Evolutionary conservation across 2,329 filamentous ascomycete genomes (phyloP), one percentile per base, ranked within the genome.

Genomic region (Sclerotinia trifoliorum): DNA sequence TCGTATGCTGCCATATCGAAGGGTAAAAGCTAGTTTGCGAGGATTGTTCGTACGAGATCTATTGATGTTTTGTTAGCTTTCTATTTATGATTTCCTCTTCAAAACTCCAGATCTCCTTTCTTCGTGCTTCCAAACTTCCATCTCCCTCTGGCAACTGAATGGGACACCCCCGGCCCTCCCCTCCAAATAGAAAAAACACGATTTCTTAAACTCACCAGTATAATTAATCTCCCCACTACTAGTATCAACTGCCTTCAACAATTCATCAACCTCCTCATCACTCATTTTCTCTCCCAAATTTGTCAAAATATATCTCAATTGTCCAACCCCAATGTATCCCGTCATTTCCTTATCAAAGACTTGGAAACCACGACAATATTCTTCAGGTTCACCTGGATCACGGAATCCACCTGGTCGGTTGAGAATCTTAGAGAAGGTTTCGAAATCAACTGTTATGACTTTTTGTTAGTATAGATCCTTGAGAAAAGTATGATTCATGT

Each of bases 271-370:
- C 85, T 99, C 95, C 72, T 98, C 95, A 77, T 99, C 94, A 71
- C 91, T 92, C 93, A 99, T 97, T 86, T 98, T 98, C 89, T 99
- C 95, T 77, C 95, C 95, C 76, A 99, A 83, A 80, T 98, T 98
- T 68, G 95, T 99, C 77, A 99, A 83, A 79, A 99, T 94, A 83
- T 99, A 99, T 82, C 96, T 92, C 80, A 99, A 87, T 83, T 99
- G 95, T 69, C 95, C 95, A 73, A 98, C 94, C 68, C 94, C 95
- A 79, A 99, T 98, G 81, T 94, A 97, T 65, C 95, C 95, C 70
- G 93, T 97, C 88, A 97, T 91, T 80, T 99, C 95, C 83, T 99
- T 99, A 83, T 99, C 95, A 77, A 99, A 99, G 66, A 99, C 95
- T 81, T 99, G 95, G 85, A 99, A 99, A 67, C 95, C 95, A 71